A percentile compares a stretch with the other conserved stretches of the same genome.
These are phyloP conservation scores for Collybia nuda DNA, from an alignment of 768 basidiomycete genomes.

Conservation along the genomic window DNA sequence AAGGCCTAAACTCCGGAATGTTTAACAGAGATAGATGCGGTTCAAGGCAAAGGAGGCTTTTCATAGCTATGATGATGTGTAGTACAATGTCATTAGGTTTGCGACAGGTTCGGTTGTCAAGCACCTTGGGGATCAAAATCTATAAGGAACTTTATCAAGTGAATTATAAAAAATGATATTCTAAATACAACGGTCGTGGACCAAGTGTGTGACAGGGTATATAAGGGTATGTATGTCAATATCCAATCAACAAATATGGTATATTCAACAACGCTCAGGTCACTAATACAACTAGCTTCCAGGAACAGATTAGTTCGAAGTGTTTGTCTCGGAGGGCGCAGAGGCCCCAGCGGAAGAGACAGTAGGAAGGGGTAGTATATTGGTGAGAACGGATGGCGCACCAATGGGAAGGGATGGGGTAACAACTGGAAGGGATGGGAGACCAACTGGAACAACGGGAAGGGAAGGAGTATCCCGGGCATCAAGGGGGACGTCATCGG, in stretches of 20 bases:
- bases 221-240: slow-evolving; percentile 10
- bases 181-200: background rate
- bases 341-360: too few relatives aligned
- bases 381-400: background rate
- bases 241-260: background rate
- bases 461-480: background rate
- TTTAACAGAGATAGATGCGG: too few relatives aligned
- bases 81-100: background rate
- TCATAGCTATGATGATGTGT: background rate
- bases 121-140: too few relatives aligned
- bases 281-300: background rate
- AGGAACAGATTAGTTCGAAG: too few relatives aligned
- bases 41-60: too few relatives aligned
- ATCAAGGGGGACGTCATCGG: background rate
- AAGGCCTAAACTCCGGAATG: background rate
- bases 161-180: background rate
- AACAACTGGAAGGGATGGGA: background rate
- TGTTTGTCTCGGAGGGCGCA: too few relatives aligned
- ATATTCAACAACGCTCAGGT: background rate
- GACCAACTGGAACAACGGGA: background rate
- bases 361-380: too few relatives aligned
- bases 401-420: too few relatives aligned
- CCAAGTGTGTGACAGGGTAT: background rate
- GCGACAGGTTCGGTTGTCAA: too few relatives aligned
- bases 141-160: too few relatives aligned